These are phyloP conservation scores for Fagopyrum homotropicum DNA, from an alignment of 148 eudicot genomes.

Conservation along the genomic window DNA sequence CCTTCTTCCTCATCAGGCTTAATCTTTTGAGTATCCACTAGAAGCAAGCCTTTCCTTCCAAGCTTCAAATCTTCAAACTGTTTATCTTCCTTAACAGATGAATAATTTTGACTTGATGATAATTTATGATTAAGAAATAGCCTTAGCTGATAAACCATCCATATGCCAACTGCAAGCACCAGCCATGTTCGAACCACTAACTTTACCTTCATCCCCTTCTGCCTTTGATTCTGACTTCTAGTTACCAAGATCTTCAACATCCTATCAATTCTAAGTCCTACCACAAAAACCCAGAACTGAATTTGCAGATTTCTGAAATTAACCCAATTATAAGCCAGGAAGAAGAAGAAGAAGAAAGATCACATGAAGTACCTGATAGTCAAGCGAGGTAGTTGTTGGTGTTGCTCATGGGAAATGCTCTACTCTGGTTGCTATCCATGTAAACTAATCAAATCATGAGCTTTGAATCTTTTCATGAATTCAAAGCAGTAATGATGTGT, in stretches of 20 bases:
- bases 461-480: not conserved
- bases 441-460: slow-evolving; percentile 4
- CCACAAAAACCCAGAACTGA: not conserved
- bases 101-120: slow-evolving; percentile 5
- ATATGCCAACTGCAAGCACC: not conserved
- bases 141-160: slow-evolving; percentile 6
- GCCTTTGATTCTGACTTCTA: slow-evolving; percentile 4
- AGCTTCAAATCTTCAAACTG: not conserved
- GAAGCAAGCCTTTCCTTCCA: slow-evolving; percentile 8
- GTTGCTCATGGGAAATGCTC: slow-evolving; percentile 10
- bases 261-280: not conserved
- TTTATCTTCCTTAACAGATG: not conserved
- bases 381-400: slow-evolving; percentile 2
- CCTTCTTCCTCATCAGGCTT: not conserved
- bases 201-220: slow-evolving; percentile 2
- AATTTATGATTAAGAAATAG: not conserved
- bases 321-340: not conserved
- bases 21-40: not conserved
- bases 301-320: too few species aligned
- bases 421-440: slow-evolving; percentile 5
- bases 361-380: slow-evolving; percentile 9
- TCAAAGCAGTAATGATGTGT: not conserved
- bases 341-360: not conserved
- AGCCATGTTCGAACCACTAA: not conserved
- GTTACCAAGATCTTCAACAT: not conserved